Evolutionary conservation across 139 green algal species (phyloP).

Genomic region (Auxenochlorella pyrenoidosa): DNA sequence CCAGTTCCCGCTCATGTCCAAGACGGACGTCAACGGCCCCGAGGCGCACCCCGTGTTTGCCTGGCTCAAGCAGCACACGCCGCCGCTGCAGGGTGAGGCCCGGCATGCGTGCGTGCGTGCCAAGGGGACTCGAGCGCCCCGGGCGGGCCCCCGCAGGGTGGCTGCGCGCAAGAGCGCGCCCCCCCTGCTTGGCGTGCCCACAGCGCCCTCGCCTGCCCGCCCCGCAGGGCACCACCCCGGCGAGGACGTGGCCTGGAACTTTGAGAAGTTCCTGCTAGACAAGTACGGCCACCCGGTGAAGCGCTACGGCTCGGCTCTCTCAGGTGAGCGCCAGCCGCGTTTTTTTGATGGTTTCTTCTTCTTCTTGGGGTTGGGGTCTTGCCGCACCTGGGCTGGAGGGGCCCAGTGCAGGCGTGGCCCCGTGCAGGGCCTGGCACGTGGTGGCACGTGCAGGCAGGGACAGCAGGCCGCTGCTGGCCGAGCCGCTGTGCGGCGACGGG

Average conservation of each 20-base stretch:
- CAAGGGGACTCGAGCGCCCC: neutral
- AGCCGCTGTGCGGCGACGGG: neutral
- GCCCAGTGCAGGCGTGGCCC: too few relatives aligned
- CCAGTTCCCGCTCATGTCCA: neutral
- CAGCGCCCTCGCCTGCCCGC: neutral
- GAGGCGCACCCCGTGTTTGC: slow-evolving; percentile 20
- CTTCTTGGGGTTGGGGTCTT: too few relatives aligned
- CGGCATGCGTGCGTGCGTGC: neutral
- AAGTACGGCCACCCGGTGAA: slow-evolving; percentile 37
- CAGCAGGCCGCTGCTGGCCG: neutral
- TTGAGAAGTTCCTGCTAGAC: slow-evolving; percentile 33
- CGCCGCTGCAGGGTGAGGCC: slow-evolving; percentile 10
- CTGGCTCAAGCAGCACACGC: slow-evolving; percentile 34
- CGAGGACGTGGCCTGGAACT: slow-evolving; percentile 24
- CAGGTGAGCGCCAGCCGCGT: neutral
- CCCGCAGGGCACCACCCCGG: neutral
- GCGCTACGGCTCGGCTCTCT: slow-evolving; percentile 14
- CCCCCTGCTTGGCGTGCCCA: neutral
- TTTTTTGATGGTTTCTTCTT: too few relatives aligned
- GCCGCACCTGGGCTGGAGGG: too few relatives aligned
- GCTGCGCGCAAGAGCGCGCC: too few relatives aligned
- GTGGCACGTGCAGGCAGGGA: too few relatives aligned
- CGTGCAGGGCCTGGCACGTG: too few relatives aligned
- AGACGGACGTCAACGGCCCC: slow-evolving; percentile 17
- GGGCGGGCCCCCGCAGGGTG: too few relatives aligned